Evolutionary conservation across 768 basidiomycete species (phyloP).

Genomic region (Suillus luteus): DNA sequence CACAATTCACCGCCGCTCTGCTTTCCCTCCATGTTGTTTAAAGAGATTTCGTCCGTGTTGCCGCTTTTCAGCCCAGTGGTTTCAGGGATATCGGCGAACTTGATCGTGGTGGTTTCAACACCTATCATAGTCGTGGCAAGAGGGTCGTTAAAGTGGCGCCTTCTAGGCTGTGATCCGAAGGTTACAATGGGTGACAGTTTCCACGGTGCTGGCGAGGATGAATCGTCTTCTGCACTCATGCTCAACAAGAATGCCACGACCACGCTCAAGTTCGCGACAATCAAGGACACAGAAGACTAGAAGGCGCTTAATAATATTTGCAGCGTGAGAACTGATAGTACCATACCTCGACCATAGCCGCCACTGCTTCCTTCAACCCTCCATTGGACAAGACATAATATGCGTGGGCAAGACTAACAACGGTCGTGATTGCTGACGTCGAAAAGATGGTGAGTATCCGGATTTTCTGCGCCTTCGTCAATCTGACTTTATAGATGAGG

Average conservation of each 20-base stretch:
- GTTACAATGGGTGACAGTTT: not conserved
- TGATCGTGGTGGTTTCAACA: not conserved
- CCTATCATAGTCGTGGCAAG: not conserved
- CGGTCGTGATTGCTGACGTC: constrained; percentile 51
- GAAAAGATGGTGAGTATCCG: constrained; percentile 51
- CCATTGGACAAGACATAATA: constrained; percentile 25
- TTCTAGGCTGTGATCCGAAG: not conserved
- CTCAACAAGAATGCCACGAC: not conserved
- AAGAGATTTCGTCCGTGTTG: not conserved
- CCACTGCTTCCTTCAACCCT: not conserved
- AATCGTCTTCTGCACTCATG: not conserved
- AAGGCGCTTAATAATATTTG: not conserved
- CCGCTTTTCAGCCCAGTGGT: not conserved
- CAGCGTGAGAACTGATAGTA: not conserved
- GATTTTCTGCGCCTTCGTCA: constrained; percentile 42
- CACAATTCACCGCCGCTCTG: not conserved
- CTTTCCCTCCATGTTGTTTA: not conserved
- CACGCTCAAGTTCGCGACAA: not conserved
- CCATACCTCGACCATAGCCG: not conserved
- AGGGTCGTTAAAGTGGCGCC: not conserved
- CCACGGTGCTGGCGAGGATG: not conserved
- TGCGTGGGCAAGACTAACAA: constrained; percentile 47
- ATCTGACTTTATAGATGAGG: constrained; percentile 43
- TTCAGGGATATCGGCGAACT: not conserved
- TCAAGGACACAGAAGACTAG: not conserved